Percentiles rank a stretch among this genome's conserved stretches.
phyloP scores from a whole-genome alignment of 1,139 yeast species.

The Lodderomyces oxycetoniae region DNA sequence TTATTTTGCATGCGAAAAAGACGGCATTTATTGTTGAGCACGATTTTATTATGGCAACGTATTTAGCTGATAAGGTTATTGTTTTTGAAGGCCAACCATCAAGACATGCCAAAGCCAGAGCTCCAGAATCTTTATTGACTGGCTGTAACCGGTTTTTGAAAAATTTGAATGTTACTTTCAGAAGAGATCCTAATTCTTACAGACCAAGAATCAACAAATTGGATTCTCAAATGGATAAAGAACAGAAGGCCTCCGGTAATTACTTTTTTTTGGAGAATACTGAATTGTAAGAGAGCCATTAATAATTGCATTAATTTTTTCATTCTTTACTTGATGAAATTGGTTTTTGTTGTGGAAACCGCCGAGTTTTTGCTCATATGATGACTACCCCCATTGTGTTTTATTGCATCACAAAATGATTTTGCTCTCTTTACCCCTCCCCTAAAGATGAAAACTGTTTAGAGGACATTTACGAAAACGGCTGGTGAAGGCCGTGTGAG shows the following conservation, averaged over 20 bases:
- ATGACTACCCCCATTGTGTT: no score
- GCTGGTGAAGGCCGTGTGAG: no score
- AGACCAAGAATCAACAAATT: slow-evolving; percentile 97
- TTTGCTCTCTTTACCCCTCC: no score
- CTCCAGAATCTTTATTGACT: slow-evolving; percentile 88
- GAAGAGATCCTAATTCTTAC: slow-evolving; percentile 97
- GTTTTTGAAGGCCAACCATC: slow-evolving; percentile 97
- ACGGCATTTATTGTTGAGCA: slow-evolving; percentile 98
- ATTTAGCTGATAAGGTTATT: slow-evolving; percentile 96
- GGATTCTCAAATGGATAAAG: slow-evolving; percentile 98
- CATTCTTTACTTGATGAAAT: no score
- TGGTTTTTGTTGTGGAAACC: no score
- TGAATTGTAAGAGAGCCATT: slow-evolving; percentile 19
- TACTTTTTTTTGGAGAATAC: slow-evolving; percentile 86
- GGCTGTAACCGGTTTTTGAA: slow-evolving; percentile 97
- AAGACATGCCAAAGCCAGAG: slow-evolving; percentile 70
- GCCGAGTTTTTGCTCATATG: no score
- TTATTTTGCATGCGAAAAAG: slow-evolving; percentile 91
- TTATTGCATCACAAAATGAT: no score
- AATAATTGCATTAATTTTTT: no score
- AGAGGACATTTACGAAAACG: no score
- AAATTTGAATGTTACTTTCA: slow-evolving; percentile 94
- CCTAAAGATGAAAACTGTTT: no score
- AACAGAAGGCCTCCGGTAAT: slow-evolving; percentile 86
- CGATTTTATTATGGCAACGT: slow-evolving; percentile 99